These are phyloP conservation scores for Skeletonema tropicum DNA, from an alignment of 108 stramenopile species.

Conservation along the genomic window DNA sequence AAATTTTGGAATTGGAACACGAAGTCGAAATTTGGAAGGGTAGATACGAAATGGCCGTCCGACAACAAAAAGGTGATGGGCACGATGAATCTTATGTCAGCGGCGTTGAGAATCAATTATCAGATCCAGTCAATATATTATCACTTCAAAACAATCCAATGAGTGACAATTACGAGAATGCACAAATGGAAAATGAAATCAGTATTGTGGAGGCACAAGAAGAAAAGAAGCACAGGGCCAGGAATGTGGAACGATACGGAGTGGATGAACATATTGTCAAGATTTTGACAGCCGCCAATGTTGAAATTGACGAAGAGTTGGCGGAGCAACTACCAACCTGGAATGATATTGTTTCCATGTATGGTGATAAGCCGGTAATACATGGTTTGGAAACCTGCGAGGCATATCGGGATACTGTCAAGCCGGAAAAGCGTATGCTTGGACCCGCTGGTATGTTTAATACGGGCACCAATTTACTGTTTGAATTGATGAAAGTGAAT, in stretches of 20 bases:
- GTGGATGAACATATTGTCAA: conserved; percentile 51
- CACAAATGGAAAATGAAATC: not conserved
- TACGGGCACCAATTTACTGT: conserved; percentile 86
- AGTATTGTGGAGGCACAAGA: not conserved
- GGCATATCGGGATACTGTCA: conserved; percentile 41
- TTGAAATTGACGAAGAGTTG: conserved; percentile 57
- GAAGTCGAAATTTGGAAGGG: not conserved
- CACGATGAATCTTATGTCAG: not conserved
- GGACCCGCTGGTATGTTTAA: conserved; percentile 75
- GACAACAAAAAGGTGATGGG: not conserved
- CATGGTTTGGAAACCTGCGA: conserved; percentile 52
- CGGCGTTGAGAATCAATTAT: conserved; percentile 3
- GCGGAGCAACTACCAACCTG: conserved; percentile 61
- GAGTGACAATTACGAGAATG: conserved; percentile 11
- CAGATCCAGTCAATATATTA: conserved; percentile 10
- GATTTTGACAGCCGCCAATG: conserved; percentile 55
- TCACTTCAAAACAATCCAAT: no score
- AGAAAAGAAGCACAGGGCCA: not conserved
- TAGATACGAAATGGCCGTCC: conserved; percentile 32
- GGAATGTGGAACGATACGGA: conserved; percentile 26
- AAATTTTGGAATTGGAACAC: conserved; percentile 6
- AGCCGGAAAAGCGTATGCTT: conserved; percentile 2
- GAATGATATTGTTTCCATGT: conserved; percentile 59
- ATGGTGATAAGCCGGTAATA: conserved; percentile 34
- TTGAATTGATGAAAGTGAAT: conserved; percentile 63